Base-by-base conservation (phyloP, 257 asterid species). In the Fraxinus excelsior region DNA sequence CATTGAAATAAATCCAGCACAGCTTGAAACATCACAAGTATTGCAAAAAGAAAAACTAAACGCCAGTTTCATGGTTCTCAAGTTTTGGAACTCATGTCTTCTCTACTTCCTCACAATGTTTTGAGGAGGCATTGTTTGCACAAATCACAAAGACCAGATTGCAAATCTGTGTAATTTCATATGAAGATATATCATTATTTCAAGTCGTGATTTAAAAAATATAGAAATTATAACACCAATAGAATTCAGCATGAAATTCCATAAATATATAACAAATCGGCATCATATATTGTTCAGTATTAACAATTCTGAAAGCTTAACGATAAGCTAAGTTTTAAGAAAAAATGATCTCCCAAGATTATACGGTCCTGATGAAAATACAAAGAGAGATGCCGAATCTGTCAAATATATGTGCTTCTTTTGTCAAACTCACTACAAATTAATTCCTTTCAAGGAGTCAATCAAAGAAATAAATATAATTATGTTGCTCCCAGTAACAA, bases 351-450 rank as follows among this genome's bases (percentile, higher is more conserved):
- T 16, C 67, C 19, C 18, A 0, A 25, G 32, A 62, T 25, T 25
- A 25, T 62, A n/a, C n/a, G n/a, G 68, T 62, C 68, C 68, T 25
- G 68, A 26, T 26, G 68, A 13, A 26, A 25, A 62, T 28, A 65
- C 60, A 75, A 46, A 34, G 4, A 25, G 2, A 37, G 34, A 26
- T 40, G 23, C 67, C 79, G 31, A 67, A 67, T 76, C 71, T 76
- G 67, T 23, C 53, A 76, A 66, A 32, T 44, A 76, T 65, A 44
- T 40, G 67, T 31, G 53, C 70, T 67, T 5, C 68, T 46, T 67
- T 32, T 49, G 56, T 44, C 65, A 76, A 56, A 76, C 31, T 76
- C 12, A 29, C 18, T 46, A 31, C 68, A 46, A 35, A 32, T 56
- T n/a, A 67, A 7, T 7, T 76, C 29, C 73, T 76, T 26, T 67